Percentiles rank a stretch among this genome's conserved stretches.
These are phyloP conservation scores for Hondaea fermentalgiana DNA, from an alignment of 108 stramenopile genomes.

Conservation along the genomic window DNA sequence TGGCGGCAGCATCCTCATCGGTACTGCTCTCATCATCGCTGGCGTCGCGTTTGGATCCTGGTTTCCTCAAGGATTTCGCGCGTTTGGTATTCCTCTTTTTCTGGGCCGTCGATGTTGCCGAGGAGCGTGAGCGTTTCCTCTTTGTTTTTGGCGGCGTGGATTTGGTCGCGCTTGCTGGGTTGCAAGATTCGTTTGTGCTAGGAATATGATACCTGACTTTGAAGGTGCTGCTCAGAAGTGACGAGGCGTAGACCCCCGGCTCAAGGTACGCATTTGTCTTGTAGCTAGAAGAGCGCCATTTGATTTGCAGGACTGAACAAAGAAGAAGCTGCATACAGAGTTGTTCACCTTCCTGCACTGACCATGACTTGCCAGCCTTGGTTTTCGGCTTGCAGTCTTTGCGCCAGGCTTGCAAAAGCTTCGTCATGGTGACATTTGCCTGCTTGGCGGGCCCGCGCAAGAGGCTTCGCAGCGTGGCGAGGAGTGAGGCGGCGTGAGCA, in stretches of 20 bases:
- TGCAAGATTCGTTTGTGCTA: too few species aligned
- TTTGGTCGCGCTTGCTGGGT: too few species aligned
- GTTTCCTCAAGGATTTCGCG: too few species aligned
- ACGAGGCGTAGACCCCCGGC: neutral
- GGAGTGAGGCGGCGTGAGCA: neutral
- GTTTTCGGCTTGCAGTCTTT: neutral
- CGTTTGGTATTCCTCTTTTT: too few species aligned
- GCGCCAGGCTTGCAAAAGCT: neutral
- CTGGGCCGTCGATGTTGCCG: too few species aligned
- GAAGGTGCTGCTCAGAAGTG: neutral
- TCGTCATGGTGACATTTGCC: neutral
- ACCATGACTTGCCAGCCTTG: neutral
- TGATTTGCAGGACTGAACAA: neutral
- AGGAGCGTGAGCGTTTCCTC: too few species aligned
- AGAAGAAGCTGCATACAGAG: neutral
- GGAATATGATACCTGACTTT: neutral
- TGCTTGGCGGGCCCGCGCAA: neutral
- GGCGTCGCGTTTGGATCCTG: too few species aligned
- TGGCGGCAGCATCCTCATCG: too few species aligned
- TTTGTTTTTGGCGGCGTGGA: too few species aligned
- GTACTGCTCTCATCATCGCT: too few species aligned
- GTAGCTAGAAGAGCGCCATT: neutral
- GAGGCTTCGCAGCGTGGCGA: neutral
- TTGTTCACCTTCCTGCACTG: neutral
- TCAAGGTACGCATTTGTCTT: neutral